Percentiles rank a stretch among this genome's conserved stretches.
Evolutionary conservation across 805 yeast species (phyloP).

Genomic region (Jamesozyma hellenica): DNA sequence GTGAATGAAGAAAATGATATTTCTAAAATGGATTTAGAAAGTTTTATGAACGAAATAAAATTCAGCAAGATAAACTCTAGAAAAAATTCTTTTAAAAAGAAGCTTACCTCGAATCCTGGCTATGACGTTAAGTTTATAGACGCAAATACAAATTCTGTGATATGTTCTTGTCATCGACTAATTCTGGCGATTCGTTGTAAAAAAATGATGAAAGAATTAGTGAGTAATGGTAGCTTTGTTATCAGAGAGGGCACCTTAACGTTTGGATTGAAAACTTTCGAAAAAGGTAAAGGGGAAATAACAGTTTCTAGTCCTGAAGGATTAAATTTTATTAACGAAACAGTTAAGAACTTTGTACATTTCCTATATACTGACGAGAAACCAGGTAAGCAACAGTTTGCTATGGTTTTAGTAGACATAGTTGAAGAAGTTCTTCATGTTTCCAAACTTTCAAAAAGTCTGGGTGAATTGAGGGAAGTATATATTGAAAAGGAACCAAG

Average conservation of each 20-base stretch:
- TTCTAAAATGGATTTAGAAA: too few relatives aligned
- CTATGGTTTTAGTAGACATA: slow-evolving; percentile 9
- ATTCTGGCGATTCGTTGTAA: slow-evolving; percentile 14
- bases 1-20: too few relatives aligned
- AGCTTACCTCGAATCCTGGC: not conserved
- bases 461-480: slow-evolving; percentile 2
- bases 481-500: not conserved
- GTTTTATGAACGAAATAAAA: too few relatives aligned
- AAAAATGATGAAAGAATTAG: slow-evolving; percentile 5
- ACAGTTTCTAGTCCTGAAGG: not conserved
- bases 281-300: slow-evolving; percentile 6
- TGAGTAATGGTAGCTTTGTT: not conserved
- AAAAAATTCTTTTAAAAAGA: not conserved
- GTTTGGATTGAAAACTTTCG: not conserved
- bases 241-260: slow-evolving; percentile 5
- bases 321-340: not conserved
- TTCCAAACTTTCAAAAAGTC: slow-evolving; percentile 7
- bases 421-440: slow-evolving; percentile 16
- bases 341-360: slow-evolving; percentile 8
- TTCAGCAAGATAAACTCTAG: too few relatives aligned
- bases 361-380: slow-evolving; percentile 22
- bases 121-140: slow-evolving; percentile 17
- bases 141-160: slow-evolving; percentile 1
- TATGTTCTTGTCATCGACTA: slow-evolving; percentile 19
- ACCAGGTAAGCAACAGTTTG: slow-evolving; percentile 8